These are phyloP conservation scores for Zoysia japonica DNA, from an alignment of 176 grass and related monocot genomes.

Conservation along the genomic window DNA sequence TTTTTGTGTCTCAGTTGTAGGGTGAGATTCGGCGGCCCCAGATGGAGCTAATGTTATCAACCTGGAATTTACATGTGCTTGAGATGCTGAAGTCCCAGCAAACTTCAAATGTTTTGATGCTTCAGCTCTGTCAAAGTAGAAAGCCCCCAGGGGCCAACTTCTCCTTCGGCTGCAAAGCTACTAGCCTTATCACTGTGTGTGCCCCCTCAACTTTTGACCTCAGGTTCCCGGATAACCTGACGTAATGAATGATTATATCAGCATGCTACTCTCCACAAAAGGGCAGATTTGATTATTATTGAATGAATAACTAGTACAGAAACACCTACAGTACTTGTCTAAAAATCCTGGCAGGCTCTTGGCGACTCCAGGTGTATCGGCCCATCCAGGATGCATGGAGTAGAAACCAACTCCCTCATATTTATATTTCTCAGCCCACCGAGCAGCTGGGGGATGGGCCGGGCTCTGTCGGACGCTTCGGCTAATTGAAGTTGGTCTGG, in stretches of 20 bases:
- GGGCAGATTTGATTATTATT: not conserved
- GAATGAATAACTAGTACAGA: not conserved
- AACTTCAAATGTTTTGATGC: conserved; percentile 78
- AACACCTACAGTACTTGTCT: conserved; percentile 48
- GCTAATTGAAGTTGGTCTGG: too few species aligned
- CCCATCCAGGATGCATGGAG: conserved; percentile 94
- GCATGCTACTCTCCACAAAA: not conserved
- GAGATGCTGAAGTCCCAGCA: conserved; percentile 65
- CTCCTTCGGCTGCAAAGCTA: conserved; percentile 71
- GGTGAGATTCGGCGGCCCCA: conserved; percentile 38
- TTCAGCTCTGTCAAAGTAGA: conserved; percentile 91
- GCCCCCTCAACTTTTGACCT: conserved; percentile 67
- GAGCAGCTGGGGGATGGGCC: too few species aligned
- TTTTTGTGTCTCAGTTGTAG: not conserved
- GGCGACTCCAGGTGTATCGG: conserved; percentile 73
- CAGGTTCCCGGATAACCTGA: conserved; percentile 76
- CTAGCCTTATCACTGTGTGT: conserved; percentile 76
- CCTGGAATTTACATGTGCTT: conserved; percentile 50
- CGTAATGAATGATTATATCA: not conserved
- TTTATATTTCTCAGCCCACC: conserved; percentile 67
- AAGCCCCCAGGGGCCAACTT: conserved; percentile 62
- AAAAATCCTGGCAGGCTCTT: conserved; percentile 76
- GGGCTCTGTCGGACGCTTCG: too few species aligned
- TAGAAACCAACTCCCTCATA: conserved; percentile 78
- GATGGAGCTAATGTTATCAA: conserved; percentile 46